A percentile compares a stretch with the other conserved stretches of the same genome.
phyloP scores from a whole-genome alignment of 2,329 filamentous ascomycete species.

The Alternaria ventricosa region DNA sequence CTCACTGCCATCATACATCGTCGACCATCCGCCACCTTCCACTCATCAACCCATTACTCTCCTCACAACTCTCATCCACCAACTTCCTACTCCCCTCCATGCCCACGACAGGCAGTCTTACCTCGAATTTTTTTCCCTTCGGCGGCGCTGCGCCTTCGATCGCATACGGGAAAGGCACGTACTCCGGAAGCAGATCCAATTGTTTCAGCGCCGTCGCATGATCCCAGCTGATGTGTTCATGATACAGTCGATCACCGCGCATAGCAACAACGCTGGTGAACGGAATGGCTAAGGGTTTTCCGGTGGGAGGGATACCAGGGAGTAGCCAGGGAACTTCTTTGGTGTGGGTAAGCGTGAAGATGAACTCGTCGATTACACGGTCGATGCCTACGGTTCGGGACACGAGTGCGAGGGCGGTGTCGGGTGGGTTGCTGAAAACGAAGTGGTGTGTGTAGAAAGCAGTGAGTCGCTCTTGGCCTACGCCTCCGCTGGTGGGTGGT shows the following conservation, averaged over 20 bases:
- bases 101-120: constrained; percentile 67
- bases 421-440: constrained; percentile 73
- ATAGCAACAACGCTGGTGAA: constrained; percentile 71
- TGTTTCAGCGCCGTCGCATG: constrained; percentile 68
- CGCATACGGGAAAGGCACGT: constrained; percentile 63
- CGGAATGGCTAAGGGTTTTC: constrained; percentile 60
- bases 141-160: constrained; percentile 41
- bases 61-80: constrained; percentile 56
- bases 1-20: constrained; percentile 20
- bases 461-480: constrained; percentile 68
- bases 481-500: constrained; percentile 55
- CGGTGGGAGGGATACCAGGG: constrained; percentile 43
- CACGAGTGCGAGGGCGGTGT: constrained; percentile 71
- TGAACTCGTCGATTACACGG: constrained; percentile 59
- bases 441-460: constrained; percentile 77
- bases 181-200: constrained; percentile 68
- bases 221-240: constrained; percentile 76
- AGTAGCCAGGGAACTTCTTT: constrained; percentile 44
- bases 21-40: constrained; percentile 37
- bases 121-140: constrained; percentile 60
- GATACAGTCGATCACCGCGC: constrained; percentile 70
- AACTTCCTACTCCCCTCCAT: constrained; percentile 61
- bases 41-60: constrained; percentile 65
- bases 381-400: constrained; percentile 76
- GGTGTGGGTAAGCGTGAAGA: constrained; percentile 46